A percentile compares a stretch with the other conserved stretches of the same genome.
Evolutionary conservation across 768 basidiomycete genomes (phyloP).

Genomic region (Kwoniella dejecticola): DNA sequence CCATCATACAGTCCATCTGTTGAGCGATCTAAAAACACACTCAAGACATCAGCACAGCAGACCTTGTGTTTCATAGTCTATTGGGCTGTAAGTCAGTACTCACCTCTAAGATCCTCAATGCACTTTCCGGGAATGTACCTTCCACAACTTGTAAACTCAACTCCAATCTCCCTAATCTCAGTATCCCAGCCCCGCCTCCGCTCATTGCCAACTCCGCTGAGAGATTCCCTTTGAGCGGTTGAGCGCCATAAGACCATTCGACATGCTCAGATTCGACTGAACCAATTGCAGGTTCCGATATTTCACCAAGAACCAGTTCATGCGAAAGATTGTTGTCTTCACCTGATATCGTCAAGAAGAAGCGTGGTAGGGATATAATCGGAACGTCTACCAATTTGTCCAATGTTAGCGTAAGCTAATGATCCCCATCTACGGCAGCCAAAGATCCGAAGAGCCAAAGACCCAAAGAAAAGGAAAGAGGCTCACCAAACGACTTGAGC

Average conservation of each 20-base stretch:
- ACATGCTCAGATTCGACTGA: conserved; percentile 1
- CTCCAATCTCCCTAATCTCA: background rate
- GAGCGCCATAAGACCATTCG: conserved; percentile 5
- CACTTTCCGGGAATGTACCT: conserved; percentile 5
- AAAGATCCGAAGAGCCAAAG: too few relatives aligned
- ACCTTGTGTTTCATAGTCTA: background rate
- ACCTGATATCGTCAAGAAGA: conserved; percentile 6
- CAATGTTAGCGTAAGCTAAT: too few relatives aligned
- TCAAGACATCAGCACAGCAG: background rate
- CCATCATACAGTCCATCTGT: conserved; percentile 13
- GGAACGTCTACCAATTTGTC: conserved; percentile 10
- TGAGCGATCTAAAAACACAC: conserved; percentile 10
- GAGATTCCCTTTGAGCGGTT: conserved; percentile 4
- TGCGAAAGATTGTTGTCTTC: background rate
- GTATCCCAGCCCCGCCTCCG: background rate
- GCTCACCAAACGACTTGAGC: conserved; percentile 16
- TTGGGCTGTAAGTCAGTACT: too few relatives aligned
- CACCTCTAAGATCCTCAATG: conserved; percentile 18
- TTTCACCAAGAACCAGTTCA: background rate
- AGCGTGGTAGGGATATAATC: conserved; percentile 3
- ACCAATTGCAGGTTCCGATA: background rate
- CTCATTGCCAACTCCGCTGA: background rate
- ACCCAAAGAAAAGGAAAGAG: too few relatives aligned
- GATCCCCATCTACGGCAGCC: too few relatives aligned
- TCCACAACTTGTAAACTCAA: background rate